phyloP scores from a whole-genome alignment of 2,329 filamentous ascomycete genomes.

The Gaeumannomyces sp. region DNA sequence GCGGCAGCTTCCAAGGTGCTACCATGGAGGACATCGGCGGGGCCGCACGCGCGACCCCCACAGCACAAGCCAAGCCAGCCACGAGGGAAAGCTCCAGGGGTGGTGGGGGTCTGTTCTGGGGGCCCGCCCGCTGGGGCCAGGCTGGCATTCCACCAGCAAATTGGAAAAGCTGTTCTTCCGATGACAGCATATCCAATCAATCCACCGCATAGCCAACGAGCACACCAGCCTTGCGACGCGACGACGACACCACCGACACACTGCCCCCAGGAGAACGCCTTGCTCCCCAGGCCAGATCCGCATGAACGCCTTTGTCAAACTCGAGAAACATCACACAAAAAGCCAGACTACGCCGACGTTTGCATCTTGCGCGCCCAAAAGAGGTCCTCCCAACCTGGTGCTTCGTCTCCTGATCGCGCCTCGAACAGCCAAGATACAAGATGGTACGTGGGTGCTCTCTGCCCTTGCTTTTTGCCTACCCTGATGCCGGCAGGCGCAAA shows the following conservation, averaged over 20 bases:
- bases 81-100: neutral
- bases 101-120: neutral
- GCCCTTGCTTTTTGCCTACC: neutral
- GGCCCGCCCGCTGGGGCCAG: neutral
- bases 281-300: neutral
- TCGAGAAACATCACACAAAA: no score
- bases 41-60: neutral
- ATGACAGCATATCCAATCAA: conserved; percentile 14
- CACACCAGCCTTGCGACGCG: neutral
- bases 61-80: neutral
- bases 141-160: neutral
- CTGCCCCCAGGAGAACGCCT: neutral
- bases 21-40: neutral
- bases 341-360: no score
- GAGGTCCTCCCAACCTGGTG: neutral
- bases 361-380: neutral
- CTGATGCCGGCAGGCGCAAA: neutral
- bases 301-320: no score
- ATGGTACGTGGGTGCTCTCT: neutral
- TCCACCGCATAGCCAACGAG: neutral
- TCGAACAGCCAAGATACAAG: neutral
- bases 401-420: neutral
- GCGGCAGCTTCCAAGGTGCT: neutral
- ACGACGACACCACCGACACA: neutral
- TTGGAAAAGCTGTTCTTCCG: conserved; percentile 13